These are phyloP conservation scores for Quercus agrifolia DNA, from an alignment of 306 rosid species.

Conservation along the genomic window DNA sequence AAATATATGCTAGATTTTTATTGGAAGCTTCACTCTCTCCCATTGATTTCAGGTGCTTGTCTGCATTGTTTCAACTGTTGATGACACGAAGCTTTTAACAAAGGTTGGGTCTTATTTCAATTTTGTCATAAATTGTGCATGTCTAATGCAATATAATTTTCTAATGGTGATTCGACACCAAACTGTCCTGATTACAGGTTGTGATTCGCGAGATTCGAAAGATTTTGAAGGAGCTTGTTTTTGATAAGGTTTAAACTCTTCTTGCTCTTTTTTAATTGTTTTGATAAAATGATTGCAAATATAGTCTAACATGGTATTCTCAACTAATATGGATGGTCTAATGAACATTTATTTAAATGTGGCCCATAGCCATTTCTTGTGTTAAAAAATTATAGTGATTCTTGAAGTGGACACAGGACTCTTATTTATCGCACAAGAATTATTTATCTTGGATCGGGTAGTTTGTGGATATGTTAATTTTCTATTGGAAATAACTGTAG, in stretches of 20 bases:
- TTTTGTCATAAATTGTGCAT: constrained; percentile 14
- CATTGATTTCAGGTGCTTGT: constrained; percentile 66
- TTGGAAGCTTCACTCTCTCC: constrained; percentile 3
- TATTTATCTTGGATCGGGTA: background rate
- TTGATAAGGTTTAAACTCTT: constrained; percentile 65
- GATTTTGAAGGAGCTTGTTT: constrained; percentile 65
- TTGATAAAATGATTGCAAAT: background rate
- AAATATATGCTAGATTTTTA: constrained; percentile 2
- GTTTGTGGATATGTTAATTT: background rate
- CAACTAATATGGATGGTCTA: background rate
- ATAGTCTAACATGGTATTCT: background rate
- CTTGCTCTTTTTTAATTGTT: background rate
- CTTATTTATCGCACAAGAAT: background rate
- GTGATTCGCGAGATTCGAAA: constrained; percentile 66
- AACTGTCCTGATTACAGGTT: constrained; percentile 44
- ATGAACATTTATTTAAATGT: background rate
- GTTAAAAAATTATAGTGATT: background rate
- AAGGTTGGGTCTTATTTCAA: constrained; percentile 56
- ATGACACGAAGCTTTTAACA: constrained; percentile 79
- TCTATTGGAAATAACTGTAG: background rate
- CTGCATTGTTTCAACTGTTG: constrained; percentile 74
- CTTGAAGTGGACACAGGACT: background rate
- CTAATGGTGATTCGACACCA: constrained; percentile 14
- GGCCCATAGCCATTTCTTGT: background rate
- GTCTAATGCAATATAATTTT: constrained; percentile 5